Evolutionary conservation across 1,284 basidiomycete species (phyloP).

Genomic region (Malassezia sp.): DNA sequence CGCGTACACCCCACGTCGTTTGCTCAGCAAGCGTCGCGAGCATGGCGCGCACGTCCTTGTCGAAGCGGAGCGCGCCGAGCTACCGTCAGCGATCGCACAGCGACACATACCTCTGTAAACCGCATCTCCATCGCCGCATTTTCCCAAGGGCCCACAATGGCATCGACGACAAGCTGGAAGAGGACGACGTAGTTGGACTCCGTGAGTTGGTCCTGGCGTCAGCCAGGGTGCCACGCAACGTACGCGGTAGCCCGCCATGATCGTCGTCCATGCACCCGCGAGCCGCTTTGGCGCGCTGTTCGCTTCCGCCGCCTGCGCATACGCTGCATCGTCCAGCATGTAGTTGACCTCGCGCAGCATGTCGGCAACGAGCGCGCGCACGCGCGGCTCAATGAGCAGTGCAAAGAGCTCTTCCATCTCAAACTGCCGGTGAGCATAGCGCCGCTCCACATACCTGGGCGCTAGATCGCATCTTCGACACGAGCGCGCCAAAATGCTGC

Average conservation of each 20-base stretch:
- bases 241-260: constrained; percentile 57
- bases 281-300: constrained; percentile 80
- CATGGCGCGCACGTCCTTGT: constrained; percentile 77
- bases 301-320: constrained; percentile 68
- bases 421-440: constrained; percentile 55
- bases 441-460: too few relatives aligned
- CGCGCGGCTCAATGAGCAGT: constrained; percentile 70
- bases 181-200: constrained; percentile 75
- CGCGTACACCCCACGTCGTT: constrained; percentile 66
- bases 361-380: constrained; percentile 71
- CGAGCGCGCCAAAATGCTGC: not conserved
- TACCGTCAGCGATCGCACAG: too few relatives aligned
- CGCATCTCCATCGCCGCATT: constrained; percentile 66
- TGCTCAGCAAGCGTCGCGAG: constrained; percentile 72
- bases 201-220: constrained; percentile 63
- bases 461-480: constrained; percentile 8
- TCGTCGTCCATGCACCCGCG: constrained; percentile 64
- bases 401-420: constrained; percentile 90
- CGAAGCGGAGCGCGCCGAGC: constrained; percentile 94
- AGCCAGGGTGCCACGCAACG: not conserved
- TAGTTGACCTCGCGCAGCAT: constrained; percentile 82
- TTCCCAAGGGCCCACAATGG: constrained; percentile 85
- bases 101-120: constrained; percentile 87
- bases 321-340: constrained; percentile 68
- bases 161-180: constrained; percentile 71